Evolutionary conservation across 2,329 filamentous ascomycete species (phyloP), one percentile per base, ranked within the genome.

Genomic region (Chaetothyriales sp.): DNA sequence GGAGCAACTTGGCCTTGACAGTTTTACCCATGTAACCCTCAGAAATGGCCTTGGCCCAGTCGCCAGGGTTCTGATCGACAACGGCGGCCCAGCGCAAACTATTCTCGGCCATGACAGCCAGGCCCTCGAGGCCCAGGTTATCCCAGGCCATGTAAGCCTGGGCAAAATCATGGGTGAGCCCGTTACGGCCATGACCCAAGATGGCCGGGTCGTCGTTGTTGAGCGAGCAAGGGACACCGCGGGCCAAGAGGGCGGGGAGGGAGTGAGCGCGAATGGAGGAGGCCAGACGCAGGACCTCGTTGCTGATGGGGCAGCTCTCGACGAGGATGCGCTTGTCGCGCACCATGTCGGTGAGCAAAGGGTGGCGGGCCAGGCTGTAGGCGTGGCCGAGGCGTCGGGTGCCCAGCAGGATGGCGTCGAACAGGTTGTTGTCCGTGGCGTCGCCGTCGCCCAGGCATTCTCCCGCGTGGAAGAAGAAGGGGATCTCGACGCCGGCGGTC

Each of bases 381-480:
- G 81, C 88, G 63, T 95, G 88, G 0, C 90, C 90, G 54, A 98
- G 93, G 53, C 92, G 79, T 49, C 90, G 75, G 0, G 88, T 90
- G 2, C 88, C 89, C 5, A 96, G 76, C 7, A 95, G 70, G 12
- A 96, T 76, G 0, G 88, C 88, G 64, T 95, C 89, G 64, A 88
- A 95, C 2, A 96, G 75, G 65, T 95, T 95, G 55, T 79, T 72
- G 61, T 95, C 89, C 0, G 84, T 83, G 18, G 73, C 74, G 58
- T 80, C 81, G 25, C 87, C 88, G 53, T 85, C 80, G 15, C 86
- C 87, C 0, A 94, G 78, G 32, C 81, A 86, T 68, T 95, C 89
- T 57, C 89, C 90, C 0, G 90, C 89, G 65, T 95, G 89, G 71
- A 96, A 93, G 72, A 94, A 94, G 71, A 95, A 95, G 0, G 90